Conservation (phyloP, 2,329 filamentous ascomycete species). For the Epichloe gansuensis region DNA sequence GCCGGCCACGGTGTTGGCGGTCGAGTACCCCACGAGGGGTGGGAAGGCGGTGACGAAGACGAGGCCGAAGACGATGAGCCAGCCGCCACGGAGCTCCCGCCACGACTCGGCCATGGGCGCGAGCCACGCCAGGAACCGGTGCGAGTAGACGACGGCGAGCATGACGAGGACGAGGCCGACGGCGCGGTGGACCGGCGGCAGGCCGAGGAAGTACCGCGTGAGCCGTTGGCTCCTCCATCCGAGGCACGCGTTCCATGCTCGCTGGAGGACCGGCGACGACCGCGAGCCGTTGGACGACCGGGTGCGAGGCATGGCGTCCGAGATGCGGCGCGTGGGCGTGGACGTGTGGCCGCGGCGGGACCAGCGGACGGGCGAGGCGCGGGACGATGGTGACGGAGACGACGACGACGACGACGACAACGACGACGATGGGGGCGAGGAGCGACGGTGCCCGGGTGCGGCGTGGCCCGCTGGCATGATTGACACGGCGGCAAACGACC, state of each 20-base stretch:
- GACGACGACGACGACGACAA: not conserved
- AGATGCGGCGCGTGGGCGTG: conserved; percentile 24
- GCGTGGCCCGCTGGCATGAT: too few species aligned
- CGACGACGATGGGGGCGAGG: not conserved
- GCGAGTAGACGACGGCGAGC: conserved; percentile 64
- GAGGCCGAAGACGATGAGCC: conserved; percentile 60
- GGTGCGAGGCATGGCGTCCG: conserved; percentile 14
- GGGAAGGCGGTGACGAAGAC: conserved; percentile 73
- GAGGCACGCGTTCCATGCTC: conserved; percentile 20
- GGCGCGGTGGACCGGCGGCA: conserved; percentile 49
- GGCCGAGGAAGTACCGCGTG: conserved; percentile 36
- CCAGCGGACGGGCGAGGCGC: conserved; percentile 7
- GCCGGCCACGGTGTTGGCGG: conserved; percentile 43
- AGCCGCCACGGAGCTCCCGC: conserved; percentile 61
- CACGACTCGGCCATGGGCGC: conserved; percentile 62
- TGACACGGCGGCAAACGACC: too few species aligned
- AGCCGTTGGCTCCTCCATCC: conserved; percentile 30
- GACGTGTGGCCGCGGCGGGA: conserved; percentile 1
- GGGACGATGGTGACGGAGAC: not conserved
- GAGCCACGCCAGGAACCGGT: conserved; percentile 65
- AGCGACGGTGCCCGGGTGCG: not conserved
- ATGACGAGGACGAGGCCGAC: conserved; percentile 45
- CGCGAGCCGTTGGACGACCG: conserved; percentile 2
- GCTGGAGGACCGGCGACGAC: conserved; percentile 26
- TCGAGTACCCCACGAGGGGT: conserved; percentile 77